These are phyloP conservation scores for Geoglossum glabrum DNA, from an alignment of 495 filamentous ascomycete species.

Conservation along the genomic window DNA sequence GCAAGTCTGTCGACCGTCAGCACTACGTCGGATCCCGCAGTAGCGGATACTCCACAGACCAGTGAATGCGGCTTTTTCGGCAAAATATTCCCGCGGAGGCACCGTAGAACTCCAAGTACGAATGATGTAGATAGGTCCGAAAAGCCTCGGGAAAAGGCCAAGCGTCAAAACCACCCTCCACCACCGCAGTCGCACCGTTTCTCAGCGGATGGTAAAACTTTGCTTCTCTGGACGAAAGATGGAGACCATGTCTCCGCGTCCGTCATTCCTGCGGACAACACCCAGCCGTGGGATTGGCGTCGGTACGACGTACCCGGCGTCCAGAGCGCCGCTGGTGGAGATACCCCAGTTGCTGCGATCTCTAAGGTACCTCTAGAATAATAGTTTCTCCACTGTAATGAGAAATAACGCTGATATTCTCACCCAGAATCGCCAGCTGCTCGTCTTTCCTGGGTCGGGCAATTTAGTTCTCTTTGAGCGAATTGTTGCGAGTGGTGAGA, in stretches of 20 bases:
- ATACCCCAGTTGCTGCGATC: background rate
- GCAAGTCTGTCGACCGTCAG: too few relatives aligned
- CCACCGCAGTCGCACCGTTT: background rate
- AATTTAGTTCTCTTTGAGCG: background rate
- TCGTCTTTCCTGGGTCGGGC: background rate
- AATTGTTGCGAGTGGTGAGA: background rate
- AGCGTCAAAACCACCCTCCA: too few relatives aligned
- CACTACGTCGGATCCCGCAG: too few relatives aligned
- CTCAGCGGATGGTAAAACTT: background rate
- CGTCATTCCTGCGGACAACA: background rate
- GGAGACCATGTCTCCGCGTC: background rate
- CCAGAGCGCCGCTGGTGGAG: background rate
- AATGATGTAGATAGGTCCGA: too few relatives aligned
- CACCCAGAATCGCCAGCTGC: background rate
- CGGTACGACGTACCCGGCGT: background rate
- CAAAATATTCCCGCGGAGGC: too few relatives aligned
- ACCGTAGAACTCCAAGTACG: too few relatives aligned
- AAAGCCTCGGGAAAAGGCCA: too few relatives aligned
- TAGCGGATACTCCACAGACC: too few relatives aligned
- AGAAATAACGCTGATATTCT: background rate
- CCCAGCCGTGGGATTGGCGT: background rate
- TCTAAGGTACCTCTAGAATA: background rate
- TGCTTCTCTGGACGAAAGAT: background rate
- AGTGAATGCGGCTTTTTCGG: too few relatives aligned
- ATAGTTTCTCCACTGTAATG: background rate